Base-by-base conservation (phyloP, 345 rosid genomes). In the Pistacia atlantica region DNA sequence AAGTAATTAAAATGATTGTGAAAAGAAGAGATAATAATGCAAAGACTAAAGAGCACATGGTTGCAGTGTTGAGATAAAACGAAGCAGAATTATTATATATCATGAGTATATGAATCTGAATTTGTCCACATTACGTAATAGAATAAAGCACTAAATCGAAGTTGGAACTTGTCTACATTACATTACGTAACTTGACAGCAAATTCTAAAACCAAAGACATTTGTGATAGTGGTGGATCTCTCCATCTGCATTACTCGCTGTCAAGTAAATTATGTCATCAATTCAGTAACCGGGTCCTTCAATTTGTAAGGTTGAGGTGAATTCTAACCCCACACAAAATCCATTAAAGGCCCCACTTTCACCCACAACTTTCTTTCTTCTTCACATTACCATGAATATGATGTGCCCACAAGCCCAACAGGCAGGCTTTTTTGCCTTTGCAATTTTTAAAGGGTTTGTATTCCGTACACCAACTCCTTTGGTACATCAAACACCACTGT, bases 361-460 rank as follows among this genome's bases (percentile, higher is more conserved):
- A 37, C 66, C 75, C 59, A 73, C 33, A 13, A 33, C 0, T 62
- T 63, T 70, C 42, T 1, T 13, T 51, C 61, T 25, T 37, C 68
- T 37, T 62, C 65, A 48, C 14, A 38, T 7, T 7, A 42, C 46
- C 46, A 42, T 42, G 46, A 42, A 42, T 42, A 75, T 38, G 69
- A 37, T 71, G 83, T 69, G 78, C 71, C 83, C 81, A 77, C 80
- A 67, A 77, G 59, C 77, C 81, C 87, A 77, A 58, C 80, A 74
- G 70, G 72, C 69, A 7, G 5, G 46, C 46, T 5, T n/a, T 59
- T 67, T 65, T 73, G 77, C 65, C 58, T 58, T 17, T 46, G 68
- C 66, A 60, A 42, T 5, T 14, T 67, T 64, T 69, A 11, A 11
- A 62, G 71, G 73, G 65, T 16, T 33, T 46, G 28, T 31, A 59